Conservation (phyloP, 441 rosid species). For the Adansonia gregorii region DNA sequence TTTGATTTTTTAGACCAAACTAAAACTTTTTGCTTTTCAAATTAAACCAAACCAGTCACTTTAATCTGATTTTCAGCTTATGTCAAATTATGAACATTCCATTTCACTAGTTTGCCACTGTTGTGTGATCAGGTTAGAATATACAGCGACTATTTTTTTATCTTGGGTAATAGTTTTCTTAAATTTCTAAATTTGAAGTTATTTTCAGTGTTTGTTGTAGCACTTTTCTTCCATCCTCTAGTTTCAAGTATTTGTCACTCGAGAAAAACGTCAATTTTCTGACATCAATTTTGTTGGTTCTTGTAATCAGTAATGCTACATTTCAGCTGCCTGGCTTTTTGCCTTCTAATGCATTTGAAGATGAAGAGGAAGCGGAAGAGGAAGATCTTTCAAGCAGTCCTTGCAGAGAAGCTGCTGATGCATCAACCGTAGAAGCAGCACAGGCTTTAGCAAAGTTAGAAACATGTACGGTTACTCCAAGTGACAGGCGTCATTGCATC, state of each 20-base stretch:
- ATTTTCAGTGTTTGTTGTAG: neutral
- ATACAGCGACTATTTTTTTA: neutral
- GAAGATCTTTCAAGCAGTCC: constrained; percentile 53
- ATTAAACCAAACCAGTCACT: neutral
- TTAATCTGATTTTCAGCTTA: neutral
- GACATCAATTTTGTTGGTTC: constrained; percentile 29
- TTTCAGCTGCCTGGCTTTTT: constrained; percentile 89
- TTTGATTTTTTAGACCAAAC: neutral
- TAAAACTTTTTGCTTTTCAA: constrained; percentile 9
- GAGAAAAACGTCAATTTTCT: constrained; percentile 25
- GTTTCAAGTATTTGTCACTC: constrained; percentile 1
- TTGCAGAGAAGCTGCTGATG: constrained; percentile 41
- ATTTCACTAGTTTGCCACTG: neutral
- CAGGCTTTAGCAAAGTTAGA: constrained; percentile 48
- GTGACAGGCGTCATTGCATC: constrained; percentile 71
- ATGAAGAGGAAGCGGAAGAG: constrained; percentile 41
- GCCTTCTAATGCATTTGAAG: constrained; percentile 70
- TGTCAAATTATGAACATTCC: neutral
- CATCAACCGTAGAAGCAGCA: constrained; percentile 46
- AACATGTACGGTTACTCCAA: constrained; percentile 45
- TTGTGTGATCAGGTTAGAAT: constrained; percentile 5
- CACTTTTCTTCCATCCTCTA: neutral
- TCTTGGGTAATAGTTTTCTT: neutral
- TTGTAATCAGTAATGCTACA: constrained; percentile 76
- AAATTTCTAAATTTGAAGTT: neutral